Evolutionary conservation across 306 rosid species (phyloP), one percentile per base, ranked within the genome.

Genomic region (Quercus suber): DNA sequence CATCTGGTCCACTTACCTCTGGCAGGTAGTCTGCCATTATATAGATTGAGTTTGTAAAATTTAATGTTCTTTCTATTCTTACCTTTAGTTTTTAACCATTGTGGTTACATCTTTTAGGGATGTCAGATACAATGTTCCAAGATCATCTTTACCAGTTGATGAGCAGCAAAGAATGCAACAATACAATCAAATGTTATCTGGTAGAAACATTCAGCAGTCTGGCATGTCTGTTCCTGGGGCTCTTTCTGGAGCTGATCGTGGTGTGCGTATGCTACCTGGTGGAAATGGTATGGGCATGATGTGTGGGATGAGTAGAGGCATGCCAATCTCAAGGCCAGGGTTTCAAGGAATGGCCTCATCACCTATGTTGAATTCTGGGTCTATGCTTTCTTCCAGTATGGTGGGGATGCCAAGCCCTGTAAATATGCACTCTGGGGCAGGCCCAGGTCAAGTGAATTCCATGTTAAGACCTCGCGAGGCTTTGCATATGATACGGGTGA

Each of bases 161-260:
- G 99, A 93, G 82, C 99, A 93, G 88, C 92, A 96, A 84, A 88
- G 92, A 85, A 79, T 88, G 78, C 99, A 91, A 81, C 96, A 95
- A 57, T 91, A 89, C 80, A 93, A 89, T 82, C 97, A 88, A 84
- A 87, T 88, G 84, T 56, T 92, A 55, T 85, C 99, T 17, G 80
- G 93, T 71, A 88, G 98, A 84, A 93, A 79, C 82, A 77, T 89
- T 83, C 93, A 83, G 80, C 98, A 93, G 69, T 73, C 97, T 74
- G 79, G 82, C 91, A 78, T 93, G 84, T 76, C 97, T 9, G 80
- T 84, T 57, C 87, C 99, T 79, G 92, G 92, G 45, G 82, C 87
- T 82, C 88, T 84, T 84, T 57, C 96, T 1, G 99, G 97, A 86
- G 81, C 85, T 87, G 99, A 96, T 75, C 98, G 94, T 35, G 94